These are phyloP conservation scores for Eimeria sp. DNA, from an alignment of 169 alveolate genomes.

Conservation along the genomic window DNA sequence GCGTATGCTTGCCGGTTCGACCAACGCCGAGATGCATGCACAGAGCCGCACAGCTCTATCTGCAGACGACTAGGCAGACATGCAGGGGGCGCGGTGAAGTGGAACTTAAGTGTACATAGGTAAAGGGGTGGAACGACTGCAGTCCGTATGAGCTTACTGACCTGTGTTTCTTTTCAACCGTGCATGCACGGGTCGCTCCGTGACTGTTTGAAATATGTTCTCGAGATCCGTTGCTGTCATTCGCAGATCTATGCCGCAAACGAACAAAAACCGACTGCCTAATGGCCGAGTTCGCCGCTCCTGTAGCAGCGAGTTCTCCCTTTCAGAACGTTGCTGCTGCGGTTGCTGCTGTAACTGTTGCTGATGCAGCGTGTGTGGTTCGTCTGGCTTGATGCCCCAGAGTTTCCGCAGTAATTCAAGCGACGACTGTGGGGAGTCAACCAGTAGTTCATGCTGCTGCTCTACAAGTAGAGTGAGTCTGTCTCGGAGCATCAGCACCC, in stretches of 20 bases:
- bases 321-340: conserved; percentile 16
- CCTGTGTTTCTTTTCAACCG: conserved; percentile 64
- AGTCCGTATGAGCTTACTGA: background rate
- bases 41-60: background rate
- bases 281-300: conserved; percentile 72
- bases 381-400: conserved; percentile 54
- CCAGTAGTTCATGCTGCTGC: conserved; percentile 24
- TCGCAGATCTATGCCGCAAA: conserved; percentile 71
- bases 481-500: conserved; percentile 64
- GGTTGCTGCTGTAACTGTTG: conserved; percentile 3
- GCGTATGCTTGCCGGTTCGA: background rate
- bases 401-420: conserved; percentile 45
- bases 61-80: too few relatives aligned
- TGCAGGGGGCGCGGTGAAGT: background rate
- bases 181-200: conserved; percentile 45
- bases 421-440: background rate
- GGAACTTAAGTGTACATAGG: background rate
- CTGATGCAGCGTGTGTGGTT: background rate
- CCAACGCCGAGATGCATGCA: background rate
- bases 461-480: conserved; percentile 14
- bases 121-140: background rate
- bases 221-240: conserved; percentile 74
- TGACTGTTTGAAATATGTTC: conserved; percentile 62
- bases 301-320: conserved; percentile 59
- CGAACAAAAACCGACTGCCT: conserved; percentile 66